Evolutionary conservation across 495 filamentous ascomycete genomes (phyloP), one percentile per base, ranked within the genome.

Genomic region (Letharia columbiana): DNA sequence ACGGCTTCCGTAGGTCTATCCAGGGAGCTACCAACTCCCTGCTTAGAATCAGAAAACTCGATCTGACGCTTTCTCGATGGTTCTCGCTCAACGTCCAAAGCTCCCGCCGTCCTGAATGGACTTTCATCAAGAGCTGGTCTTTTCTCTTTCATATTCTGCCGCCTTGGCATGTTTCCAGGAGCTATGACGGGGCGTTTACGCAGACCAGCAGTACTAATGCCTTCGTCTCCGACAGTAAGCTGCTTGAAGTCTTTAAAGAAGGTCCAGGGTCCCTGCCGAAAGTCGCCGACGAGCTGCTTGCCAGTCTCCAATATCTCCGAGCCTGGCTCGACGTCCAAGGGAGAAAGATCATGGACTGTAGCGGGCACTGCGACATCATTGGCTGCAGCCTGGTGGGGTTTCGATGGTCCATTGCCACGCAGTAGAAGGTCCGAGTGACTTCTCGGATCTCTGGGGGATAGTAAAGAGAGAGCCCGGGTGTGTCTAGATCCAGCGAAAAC

Each of bases 201-300:
- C n/a, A 15, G 42, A 39, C 63, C 67, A 42, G 45, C 11, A 52
- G 23, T 44, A 59, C 28, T 42, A 13, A 44, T 85, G 15, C 84
- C 89, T 75, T 98, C 94, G 41, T 98, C 94, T 49, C 93, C 94
- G 17, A 97, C 90, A 4, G 94, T 96, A 18, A 91, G 94, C 77
- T 98, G 94, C 68, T 91, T 82, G 37, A 98, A 82, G 75, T 98
- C 94, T 72, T 98, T 94, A 67, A 97, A 83, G 74, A 98, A 98
- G 18, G 91, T 96, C 91, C 91, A 94, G n/a, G 98, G 78, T 0
- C 94, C 94, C 50, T 92, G 86, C 68, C 87, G 87, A 71, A 98
- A 83, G 74, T 96, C 94, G 12, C 88, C 89, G 4, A 94, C 93
- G 74, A 98, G 89, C 73, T 96, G 90, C 72, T 92, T 92, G 58